phyloP scores from a whole-genome alignment of 1,139 yeast species.

The Kazachstania sp. region DNA sequence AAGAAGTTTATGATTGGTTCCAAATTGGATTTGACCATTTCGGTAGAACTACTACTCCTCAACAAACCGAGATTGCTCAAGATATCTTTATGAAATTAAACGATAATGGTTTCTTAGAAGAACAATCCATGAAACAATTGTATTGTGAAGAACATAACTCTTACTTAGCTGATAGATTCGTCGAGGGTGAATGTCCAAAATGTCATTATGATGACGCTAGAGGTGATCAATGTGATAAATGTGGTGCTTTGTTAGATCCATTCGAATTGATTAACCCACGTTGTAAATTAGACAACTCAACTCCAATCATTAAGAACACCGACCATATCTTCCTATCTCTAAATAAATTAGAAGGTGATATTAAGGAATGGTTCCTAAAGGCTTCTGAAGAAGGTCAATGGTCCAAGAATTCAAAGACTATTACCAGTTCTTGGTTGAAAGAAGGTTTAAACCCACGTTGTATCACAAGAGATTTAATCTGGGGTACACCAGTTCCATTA shows the following conservation, averaged over 20 bases:
- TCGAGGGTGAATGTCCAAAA: conserved; percentile 94
- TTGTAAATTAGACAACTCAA: conserved; percentile 79
- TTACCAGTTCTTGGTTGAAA: conserved; percentile 85
- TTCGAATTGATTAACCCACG: conserved; percentile 87
- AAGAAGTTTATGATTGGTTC: conserved; percentile 92
- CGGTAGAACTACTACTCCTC: conserved; percentile 87
- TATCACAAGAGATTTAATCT: conserved; percentile 88
- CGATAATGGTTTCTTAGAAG: conserved; percentile 71
- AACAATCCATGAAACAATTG: conserved; percentile 76
- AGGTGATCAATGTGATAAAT: conserved; percentile 97
- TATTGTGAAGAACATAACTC: conserved; percentile 86
- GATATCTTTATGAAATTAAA: conserved; percentile 71
- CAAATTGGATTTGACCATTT: conserved; percentile 88
- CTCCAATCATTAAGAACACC: conserved; percentile 72
- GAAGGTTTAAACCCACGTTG: conserved; percentile 91
- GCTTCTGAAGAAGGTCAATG: conserved; percentile 67
- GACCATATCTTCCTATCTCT: conserved; percentile 77
- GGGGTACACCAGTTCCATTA: conserved; percentile 98
- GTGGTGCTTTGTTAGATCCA: conserved; percentile 83
- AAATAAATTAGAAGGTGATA: conserved; percentile 70
- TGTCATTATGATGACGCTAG: conserved; percentile 93
- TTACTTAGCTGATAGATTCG: conserved; percentile 89
- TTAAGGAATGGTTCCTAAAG: conserved; percentile 62
- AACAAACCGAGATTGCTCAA: conserved; percentile 92
- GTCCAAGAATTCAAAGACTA: conserved; percentile 82